Base-by-base conservation (phyloP, 352 stramenopile genomes). In the Pythium dissotocum region DNA sequence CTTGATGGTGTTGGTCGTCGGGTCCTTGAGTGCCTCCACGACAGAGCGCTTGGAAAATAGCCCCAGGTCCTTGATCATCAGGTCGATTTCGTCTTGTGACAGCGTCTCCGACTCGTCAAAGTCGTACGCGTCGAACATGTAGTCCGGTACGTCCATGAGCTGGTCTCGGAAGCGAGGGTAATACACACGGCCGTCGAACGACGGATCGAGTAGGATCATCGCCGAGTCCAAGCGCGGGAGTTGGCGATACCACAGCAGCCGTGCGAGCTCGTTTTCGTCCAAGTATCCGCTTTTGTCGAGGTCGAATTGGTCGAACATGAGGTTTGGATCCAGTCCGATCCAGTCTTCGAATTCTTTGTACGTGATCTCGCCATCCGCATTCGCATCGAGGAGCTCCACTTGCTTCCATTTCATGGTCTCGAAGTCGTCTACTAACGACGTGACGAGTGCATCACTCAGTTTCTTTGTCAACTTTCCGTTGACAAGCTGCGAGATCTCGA, bases 291-390 rank as follows among this genome's bases (percentile, higher is more conserved):
- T 93, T 65, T 95, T 95, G 78, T 95, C 87, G 36, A 93, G 44
- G 48, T 95, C 87, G 58, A 91, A 95, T 38, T 76, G 76, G 49
- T 94, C 87, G 60, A 95, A 95, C 57, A 94, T 60, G n/a, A 95
- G 57, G 48, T 87, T 87, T 6, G 85, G 78, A 61, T 95, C 87
- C 12, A 85, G 24, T 1, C 85, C 85, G 36, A 95, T 40, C 87
- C 87, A 95, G 6, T 33, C 52, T 21, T 83, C 73, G 57, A 95
- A 95, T 62, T 95, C 87, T 0, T 33, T 21, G 56, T 83, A 94
- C 0, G 76, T 91, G 66, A 95, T 91, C 33, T 73, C 35, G 4
- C 75, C 79, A 57, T 92, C 72, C 10, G 49, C 60, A 55, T 95
- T 61, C 0, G 75, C 69, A 46, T 95, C 85, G 46, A 95, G 48